These are phyloP conservation scores for Linaria vulgaris DNA, from an alignment of 257 asterid species.

Conservation along the genomic window DNA sequence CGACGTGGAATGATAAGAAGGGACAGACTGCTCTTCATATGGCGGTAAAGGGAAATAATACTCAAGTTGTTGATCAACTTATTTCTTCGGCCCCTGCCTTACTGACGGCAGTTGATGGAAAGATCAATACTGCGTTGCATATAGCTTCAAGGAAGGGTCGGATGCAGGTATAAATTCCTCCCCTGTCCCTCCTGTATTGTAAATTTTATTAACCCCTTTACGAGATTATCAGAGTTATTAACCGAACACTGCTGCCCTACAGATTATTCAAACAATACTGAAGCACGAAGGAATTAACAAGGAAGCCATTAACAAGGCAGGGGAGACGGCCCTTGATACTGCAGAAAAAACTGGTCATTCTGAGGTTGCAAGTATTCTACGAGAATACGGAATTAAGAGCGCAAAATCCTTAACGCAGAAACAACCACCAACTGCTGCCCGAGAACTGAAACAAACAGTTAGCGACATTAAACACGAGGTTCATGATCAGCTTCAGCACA, in stretches of 20 bases:
- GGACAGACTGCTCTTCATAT: constrained; percentile 88
- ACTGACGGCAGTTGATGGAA: constrained; percentile 47
- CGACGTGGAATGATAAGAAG: constrained; percentile 63
- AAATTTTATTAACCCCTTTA: too few species aligned
- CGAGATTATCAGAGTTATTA: too few species aligned
- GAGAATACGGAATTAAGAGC: constrained; percentile 46
- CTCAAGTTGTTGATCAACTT: constrained; percentile 54
- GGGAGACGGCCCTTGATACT: constrained; percentile 69
- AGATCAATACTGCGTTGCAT: constrained; percentile 72
- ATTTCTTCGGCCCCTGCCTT: constrained; percentile 38
- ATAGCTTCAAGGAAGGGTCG: constrained; percentile 72
- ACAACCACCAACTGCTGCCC: constrained; percentile 37
- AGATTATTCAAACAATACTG: constrained; percentile 56
- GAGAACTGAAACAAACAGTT: constrained; percentile 66
- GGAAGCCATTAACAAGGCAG: constrained; percentile 63
- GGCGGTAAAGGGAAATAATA: constrained; percentile 67
- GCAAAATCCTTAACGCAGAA: constrained; percentile 45
- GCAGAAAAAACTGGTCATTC: constrained; percentile 56
- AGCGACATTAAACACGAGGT: constrained; percentile 79
- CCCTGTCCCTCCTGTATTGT: too few species aligned
- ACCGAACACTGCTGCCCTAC: constrained; percentile 10
- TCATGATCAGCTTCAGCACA: constrained; percentile 65
- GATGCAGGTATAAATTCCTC: constrained; percentile 46
- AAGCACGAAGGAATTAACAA: constrained; percentile 42
- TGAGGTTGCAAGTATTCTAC: constrained; percentile 43